phyloP scores from a whole-genome alignment of 2,329 filamentous ascomycete species.

The Davidsoniella neocaledoniae region DNA sequence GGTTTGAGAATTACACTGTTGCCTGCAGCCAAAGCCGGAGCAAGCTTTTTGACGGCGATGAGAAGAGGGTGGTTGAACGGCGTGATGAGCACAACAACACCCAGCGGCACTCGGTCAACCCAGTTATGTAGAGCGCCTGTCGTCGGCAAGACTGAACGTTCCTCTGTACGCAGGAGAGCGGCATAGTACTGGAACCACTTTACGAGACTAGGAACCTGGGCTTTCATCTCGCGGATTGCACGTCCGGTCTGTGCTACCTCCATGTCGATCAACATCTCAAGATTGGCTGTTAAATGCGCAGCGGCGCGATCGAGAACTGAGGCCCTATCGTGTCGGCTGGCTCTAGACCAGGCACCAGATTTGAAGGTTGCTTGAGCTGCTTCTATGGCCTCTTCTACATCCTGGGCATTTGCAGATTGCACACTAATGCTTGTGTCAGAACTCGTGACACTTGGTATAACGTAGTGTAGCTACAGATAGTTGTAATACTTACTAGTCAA shows the following conservation, averaged over 20 bases:
- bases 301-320: conserved; percentile 29
- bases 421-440: conserved; percentile 1
- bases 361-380: conserved; percentile 27
- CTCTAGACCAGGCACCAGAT: conserved; percentile 27
- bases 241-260: conserved; percentile 30
- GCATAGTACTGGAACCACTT: conserved; percentile 26
- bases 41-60: conserved; percentile 30
- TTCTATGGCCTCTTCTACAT: conserved; percentile 30
- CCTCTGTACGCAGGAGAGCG: conserved; percentile 25
- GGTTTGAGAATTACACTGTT: conserved; percentile 36
- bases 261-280: conserved; percentile 25
- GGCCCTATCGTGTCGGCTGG: conserved; percentile 24
- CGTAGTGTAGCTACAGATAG: background rate
- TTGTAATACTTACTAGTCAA: conserved; percentile 26
- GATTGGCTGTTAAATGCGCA: conserved; percentile 23
- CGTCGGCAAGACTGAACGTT: conserved; percentile 28
- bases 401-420: conserved; percentile 25
- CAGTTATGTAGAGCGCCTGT: conserved; percentile 25
- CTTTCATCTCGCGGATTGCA: conserved; percentile 22
- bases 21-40: conserved; percentile 30
- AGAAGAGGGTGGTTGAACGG: conserved; percentile 38
- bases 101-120: conserved; percentile 37
- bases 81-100: conserved; percentile 36
- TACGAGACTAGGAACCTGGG: conserved; percentile 22
- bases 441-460: background rate